phyloP scores from a whole-genome alignment of 192 early-diverging fungal genomes.

The Coemansia sp. region DNA sequence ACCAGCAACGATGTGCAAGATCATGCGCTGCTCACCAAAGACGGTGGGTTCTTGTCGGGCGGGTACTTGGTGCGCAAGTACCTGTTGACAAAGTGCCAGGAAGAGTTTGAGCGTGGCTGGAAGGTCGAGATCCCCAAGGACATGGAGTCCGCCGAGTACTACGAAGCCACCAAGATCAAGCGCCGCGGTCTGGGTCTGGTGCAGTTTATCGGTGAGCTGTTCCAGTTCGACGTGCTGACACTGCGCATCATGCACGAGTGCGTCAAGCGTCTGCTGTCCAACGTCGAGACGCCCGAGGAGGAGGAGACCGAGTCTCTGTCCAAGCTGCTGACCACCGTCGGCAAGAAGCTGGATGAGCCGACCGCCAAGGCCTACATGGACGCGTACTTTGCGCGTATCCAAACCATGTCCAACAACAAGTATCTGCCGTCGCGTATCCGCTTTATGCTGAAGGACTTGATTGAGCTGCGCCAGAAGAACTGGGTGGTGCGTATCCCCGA shows the following conservation, averaged over 20 bases:
- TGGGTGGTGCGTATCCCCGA: conserved; percentile 71
- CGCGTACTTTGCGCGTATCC: conserved; percentile 81
- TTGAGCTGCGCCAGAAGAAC: conserved; percentile 71
- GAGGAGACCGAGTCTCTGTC: conserved; percentile 93
- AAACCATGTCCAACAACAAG: conserved; percentile 65
- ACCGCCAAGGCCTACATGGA: conserved; percentile 64
- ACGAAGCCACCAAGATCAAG: conserved; percentile 86
- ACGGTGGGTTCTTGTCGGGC: conserved; percentile 57
- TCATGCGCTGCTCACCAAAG: conserved; percentile 55
- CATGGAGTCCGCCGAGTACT: conserved; percentile 77
- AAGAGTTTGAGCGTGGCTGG: conserved; percentile 89
- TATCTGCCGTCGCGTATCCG: conserved; percentile 82
- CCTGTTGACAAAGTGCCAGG: conserved; percentile 90
- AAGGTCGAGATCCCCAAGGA: conserved; percentile 77
- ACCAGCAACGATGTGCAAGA: conserved; percentile 61
- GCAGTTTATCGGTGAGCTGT: conserved; percentile 93
- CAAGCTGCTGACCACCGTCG: conserved; percentile 88
- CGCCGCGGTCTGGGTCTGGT: conserved; percentile 91
- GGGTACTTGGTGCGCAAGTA: conserved; percentile 83
- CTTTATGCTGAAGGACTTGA: conserved; percentile 88
- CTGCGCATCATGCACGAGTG: conserved; percentile 96
- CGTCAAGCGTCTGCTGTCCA: conserved; percentile 73
- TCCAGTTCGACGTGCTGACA: conserved; percentile 84
- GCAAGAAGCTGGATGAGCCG: conserved; percentile 72
- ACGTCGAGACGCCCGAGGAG: conserved; percentile 78